These are phyloP conservation scores for Aspergillaceae sp. DNA, from an alignment of 2,329 filamentous ascomycete species.

Conservation along the genomic window DNA sequence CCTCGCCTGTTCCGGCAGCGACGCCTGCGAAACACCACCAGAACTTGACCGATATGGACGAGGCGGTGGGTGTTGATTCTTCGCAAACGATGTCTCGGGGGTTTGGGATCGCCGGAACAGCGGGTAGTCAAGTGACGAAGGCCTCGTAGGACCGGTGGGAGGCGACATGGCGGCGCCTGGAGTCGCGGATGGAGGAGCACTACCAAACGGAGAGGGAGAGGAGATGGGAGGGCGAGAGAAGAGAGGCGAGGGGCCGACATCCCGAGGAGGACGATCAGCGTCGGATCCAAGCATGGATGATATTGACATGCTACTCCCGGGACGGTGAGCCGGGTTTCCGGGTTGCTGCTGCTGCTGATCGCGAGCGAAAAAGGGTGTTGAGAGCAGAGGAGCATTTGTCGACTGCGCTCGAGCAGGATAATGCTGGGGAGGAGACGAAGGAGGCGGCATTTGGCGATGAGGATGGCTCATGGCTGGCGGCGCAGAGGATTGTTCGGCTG, in stretches of 20 bases:
- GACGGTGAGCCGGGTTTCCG: slow-evolving; percentile 44
- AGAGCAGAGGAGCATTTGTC: slow-evolving; percentile 31
- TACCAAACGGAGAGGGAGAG: slow-evolving; percentile 24
- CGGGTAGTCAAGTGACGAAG: slow-evolving; percentile 50
- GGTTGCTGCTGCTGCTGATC: slow-evolving; percentile 44
- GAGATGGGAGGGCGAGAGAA: slow-evolving; percentile 38
- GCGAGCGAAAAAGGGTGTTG: slow-evolving; percentile 39
- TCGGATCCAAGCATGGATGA: slow-evolving; percentile 60
- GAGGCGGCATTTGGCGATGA: slow-evolving; percentile 44
- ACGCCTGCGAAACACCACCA: slow-evolving; percentile 19
- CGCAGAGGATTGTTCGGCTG: slow-evolving; percentile 24
- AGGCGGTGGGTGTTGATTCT: slow-evolving; percentile 17
- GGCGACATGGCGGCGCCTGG: slow-evolving; percentile 34
- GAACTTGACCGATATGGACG: slow-evolving; percentile 32
- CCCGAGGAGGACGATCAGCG: slow-evolving; percentile 39
- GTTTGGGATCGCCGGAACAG: slow-evolving; percentile 61
- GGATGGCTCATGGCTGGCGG: slow-evolving; percentile 28
- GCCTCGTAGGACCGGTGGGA: slow-evolving; percentile 32
- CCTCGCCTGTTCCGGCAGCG: slow-evolving; percentile 23
- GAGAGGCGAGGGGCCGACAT: slow-evolving; percentile 37
- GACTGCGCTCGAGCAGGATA: slow-evolving; percentile 31
- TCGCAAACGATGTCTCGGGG: slow-evolving; percentile 59
- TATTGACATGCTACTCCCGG: slow-evolving; percentile 62
- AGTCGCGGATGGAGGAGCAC: slow-evolving; percentile 24
- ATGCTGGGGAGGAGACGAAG: slow-evolving; percentile 43